Conservation (phyloP, 192 early-diverging fungal species). For the Obelidium mucronatum region DNA sequence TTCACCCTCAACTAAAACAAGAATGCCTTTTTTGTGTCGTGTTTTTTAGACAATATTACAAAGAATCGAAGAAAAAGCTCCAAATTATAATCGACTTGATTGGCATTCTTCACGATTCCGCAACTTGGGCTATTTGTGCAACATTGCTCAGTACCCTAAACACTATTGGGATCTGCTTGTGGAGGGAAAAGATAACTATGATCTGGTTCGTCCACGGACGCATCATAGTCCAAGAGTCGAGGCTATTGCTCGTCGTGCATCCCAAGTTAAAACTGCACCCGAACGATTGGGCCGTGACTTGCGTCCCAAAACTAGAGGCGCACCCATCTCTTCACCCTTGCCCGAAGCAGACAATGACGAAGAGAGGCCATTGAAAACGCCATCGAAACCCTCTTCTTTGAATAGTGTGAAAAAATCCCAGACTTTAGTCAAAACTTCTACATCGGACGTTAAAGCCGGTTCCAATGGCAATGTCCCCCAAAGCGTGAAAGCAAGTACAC, state of each 20-base stretch:
- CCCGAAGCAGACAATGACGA: not conserved
- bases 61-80: slow-evolving; percentile 48
- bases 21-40: not conserved
- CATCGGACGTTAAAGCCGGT: not conserved
- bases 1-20: not conserved
- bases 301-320: slow-evolving; percentile 19
- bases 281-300: not conserved
- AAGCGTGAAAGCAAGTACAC: slow-evolving; percentile 1
- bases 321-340: slow-evolving; percentile 12
- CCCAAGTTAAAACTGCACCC: slow-evolving; percentile 18
- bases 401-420: not conserved
- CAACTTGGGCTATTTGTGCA: slow-evolving; percentile 51
- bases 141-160: slow-evolving; percentile 52
- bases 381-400: not conserved
- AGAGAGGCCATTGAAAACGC: not conserved
- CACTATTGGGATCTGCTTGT: slow-evolving; percentile 39
- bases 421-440: not conserved
- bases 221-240: not conserved
- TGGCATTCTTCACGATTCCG: slow-evolving; percentile 35
- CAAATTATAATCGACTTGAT: slow-evolving; percentile 47
- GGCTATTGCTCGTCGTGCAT: not conserved
- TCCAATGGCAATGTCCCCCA: not conserved
- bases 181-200: slow-evolving; percentile 26
- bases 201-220: slow-evolving; percentile 25
- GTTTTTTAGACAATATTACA: slow-evolving; percentile 44